phyloP scores from a whole-genome alignment of 2,329 filamentous ascomycete genomes.

The Volutella citrinella region DNA sequence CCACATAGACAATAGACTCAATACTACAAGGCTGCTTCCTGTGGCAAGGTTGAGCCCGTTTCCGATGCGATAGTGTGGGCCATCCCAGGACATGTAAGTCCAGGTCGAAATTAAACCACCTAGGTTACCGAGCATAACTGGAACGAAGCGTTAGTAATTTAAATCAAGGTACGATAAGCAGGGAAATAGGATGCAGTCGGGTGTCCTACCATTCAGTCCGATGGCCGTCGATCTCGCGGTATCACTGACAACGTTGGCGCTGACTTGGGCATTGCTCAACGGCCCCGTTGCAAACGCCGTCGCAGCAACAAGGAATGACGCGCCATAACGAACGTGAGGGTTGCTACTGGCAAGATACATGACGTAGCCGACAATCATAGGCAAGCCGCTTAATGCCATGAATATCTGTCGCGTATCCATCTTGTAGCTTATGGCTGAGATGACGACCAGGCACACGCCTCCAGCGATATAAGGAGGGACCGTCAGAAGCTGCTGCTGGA shows the following conservation, averaged over 20 bases:
- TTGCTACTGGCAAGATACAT: constrained; percentile 62
- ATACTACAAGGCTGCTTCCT: constrained; percentile 46
- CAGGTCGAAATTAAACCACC: constrained; percentile 64
- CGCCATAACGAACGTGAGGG: constrained; percentile 59
- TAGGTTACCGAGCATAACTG: constrained; percentile 67
- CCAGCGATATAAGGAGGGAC: constrained; percentile 70
- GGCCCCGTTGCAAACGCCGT: constrained; percentile 63
- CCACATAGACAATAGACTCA: constrained; percentile 43
- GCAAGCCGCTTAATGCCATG: constrained; percentile 55
- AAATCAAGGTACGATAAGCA: no score
- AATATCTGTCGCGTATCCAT: constrained; percentile 59
- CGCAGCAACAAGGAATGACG: constrained; percentile 65
- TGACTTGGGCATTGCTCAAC: constrained; percentile 64
- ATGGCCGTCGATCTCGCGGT: constrained; percentile 66
- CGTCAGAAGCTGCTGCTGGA: constrained; percentile 66
- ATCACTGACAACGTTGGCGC: constrained; percentile 69
- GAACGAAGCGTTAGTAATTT: no score
- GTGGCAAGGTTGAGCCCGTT: constrained; percentile 69
- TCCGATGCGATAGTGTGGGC: constrained; percentile 63
- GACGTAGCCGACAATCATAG: constrained; percentile 67
- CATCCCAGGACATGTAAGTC: constrained; percentile 61
- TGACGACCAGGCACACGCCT: constrained; percentile 61
- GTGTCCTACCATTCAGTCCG: constrained; percentile 57
- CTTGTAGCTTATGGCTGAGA: constrained; percentile 61
- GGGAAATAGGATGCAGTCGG: no score